phyloP scores from a whole-genome alignment of 2,329 filamentous ascomycete genomes.

The Pestalotiopsis sp. region DNA sequence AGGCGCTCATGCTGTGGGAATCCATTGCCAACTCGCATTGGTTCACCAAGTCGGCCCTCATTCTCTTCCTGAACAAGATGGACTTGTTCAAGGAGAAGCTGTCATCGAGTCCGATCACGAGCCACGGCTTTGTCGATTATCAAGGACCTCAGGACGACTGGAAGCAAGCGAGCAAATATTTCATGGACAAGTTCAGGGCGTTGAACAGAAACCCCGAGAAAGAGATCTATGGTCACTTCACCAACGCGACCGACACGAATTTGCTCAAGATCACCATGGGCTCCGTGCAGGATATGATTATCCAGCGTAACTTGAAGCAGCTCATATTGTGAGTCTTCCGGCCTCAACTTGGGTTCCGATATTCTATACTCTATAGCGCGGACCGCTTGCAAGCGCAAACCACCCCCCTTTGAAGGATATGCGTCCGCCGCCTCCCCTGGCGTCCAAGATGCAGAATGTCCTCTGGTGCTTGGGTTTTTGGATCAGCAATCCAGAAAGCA shows the following conservation, averaged over 20 bases:
- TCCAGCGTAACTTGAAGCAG: slow-evolving; percentile 80
- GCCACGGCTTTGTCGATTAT: slow-evolving; percentile 79
- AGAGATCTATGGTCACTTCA: slow-evolving; percentile 66
- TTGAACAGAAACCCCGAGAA: slow-evolving; percentile 71
- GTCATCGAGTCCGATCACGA: slow-evolving; percentile 68
- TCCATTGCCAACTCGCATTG: slow-evolving; percentile 85
- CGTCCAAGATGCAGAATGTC: neutral
- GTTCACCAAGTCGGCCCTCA: slow-evolving; percentile 81
- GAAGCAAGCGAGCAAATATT: slow-evolving; percentile 78
- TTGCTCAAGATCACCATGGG: slow-evolving; percentile 85
- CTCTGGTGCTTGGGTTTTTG: slow-evolving; percentile 1
- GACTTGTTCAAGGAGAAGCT: slow-evolving; percentile 83
- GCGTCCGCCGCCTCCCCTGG: neutral
- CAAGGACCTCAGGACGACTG: slow-evolving; percentile 71
- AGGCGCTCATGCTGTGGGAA: slow-evolving; percentile 85
- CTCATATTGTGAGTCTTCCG: slow-evolving; percentile 64
- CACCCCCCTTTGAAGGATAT: neutral
- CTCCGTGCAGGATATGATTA: slow-evolving; percentile 86
- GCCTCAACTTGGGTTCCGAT: slow-evolving; percentile 12
- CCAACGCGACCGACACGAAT: slow-evolving; percentile 69
- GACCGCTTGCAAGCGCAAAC: slow-evolving; percentile 15
- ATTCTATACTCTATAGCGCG: slow-evolving; percentile 3
- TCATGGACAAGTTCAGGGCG: slow-evolving; percentile 78
- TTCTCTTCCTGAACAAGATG: slow-evolving; percentile 87
- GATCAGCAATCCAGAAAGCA: slow-evolving; percentile 1